phyloP scores from a whole-genome alignment of 2,329 filamentous ascomycete genomes.

The Neonectria faginata region DNA sequence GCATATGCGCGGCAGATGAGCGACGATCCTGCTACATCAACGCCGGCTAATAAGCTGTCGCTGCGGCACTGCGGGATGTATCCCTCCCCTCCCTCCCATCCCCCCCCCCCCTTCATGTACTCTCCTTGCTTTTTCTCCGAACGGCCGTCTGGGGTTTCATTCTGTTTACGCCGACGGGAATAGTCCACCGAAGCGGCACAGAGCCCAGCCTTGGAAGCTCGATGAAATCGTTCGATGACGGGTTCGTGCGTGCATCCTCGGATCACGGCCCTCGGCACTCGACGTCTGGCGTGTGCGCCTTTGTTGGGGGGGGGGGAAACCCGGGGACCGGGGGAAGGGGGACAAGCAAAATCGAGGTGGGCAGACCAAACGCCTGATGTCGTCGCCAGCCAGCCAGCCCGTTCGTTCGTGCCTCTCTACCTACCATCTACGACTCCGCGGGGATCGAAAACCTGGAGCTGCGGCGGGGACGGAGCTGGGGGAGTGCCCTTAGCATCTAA shows the following conservation, averaged over 20 bases:
- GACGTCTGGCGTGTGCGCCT: conserved; percentile 1
- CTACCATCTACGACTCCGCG: neutral
- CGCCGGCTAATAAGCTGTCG: conserved; percentile 21
- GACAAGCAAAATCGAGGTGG: conserved; percentile 12
- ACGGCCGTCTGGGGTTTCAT: conserved; percentile 19
- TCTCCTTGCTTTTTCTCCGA: conserved; percentile 21
- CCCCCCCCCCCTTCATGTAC: conserved; percentile 4
- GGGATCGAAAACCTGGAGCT: conserved; percentile 17
- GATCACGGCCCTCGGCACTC: conserved; percentile 43
- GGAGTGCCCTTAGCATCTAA: conserved; percentile 23
- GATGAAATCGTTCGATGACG: conserved; percentile 39
- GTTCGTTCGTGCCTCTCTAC: conserved; percentile 1
- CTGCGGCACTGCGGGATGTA: conserved; percentile 1
- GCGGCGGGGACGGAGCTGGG: conserved; percentile 9
- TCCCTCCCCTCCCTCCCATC: conserved; percentile 7
- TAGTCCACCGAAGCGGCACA: neutral
- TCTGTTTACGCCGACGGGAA: conserved; percentile 11
- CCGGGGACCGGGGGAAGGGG: conserved; percentile 20
- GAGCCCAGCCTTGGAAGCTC: neutral
- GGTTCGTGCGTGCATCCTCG: conserved; percentile 32
- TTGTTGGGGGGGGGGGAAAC: neutral
- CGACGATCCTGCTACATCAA: conserved; percentile 44
- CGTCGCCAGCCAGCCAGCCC: too few relatives aligned
- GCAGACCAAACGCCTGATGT: conserved; percentile 37
- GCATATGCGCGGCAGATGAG: conserved; percentile 47